A percentile compares a stretch with the other conserved stretches of the same genome.
Evolutionary conservation across 352 stramenopile genomes (phyloP).

Genomic region (Phytophthora chlamydospora): DNA sequence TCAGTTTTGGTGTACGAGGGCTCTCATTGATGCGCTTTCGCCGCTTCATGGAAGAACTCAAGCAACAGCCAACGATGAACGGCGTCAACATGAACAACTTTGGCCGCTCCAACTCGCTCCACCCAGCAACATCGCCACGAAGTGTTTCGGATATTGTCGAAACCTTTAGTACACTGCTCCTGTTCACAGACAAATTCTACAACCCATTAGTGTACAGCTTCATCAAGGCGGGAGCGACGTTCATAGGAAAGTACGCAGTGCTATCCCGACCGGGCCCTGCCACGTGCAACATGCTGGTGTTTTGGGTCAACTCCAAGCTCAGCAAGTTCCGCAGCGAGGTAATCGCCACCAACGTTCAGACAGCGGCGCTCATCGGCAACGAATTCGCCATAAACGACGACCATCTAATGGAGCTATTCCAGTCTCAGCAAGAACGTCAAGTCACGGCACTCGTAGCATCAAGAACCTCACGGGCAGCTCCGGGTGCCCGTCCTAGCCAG

Average conservation of each 20-base stretch:
- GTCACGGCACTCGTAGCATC: not conserved
- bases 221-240: not conserved
- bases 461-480: not conserved
- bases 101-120: conserved; percentile 7
- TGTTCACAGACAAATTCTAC: conserved; percentile 9
- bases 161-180: not conserved
- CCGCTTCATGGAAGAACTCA: conserved; percentile 2
- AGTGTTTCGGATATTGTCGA: conserved; percentile 5
- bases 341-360: not conserved
- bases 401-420: conserved; percentile 10
- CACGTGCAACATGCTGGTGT: conserved; percentile 13
- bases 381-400: conserved; percentile 7
- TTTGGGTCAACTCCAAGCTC: conserved; percentile 17
- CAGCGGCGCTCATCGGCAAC: not conserved
- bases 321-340: conserved; percentile 20
- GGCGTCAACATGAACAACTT: conserved; percentile 18
- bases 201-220: conserved; percentile 4
- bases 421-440: not conserved
- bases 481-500: not conserved
- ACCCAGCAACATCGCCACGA: not conserved
- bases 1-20: conserved; percentile 14
- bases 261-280: not conserved
- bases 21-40: conserved; percentile 16
- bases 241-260: conserved; percentile 3
- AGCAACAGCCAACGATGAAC: not conserved